Conservation (phyloP, 2,329 filamentous ascomycete genomes). For the Colletotrichum viniferum region DNA sequence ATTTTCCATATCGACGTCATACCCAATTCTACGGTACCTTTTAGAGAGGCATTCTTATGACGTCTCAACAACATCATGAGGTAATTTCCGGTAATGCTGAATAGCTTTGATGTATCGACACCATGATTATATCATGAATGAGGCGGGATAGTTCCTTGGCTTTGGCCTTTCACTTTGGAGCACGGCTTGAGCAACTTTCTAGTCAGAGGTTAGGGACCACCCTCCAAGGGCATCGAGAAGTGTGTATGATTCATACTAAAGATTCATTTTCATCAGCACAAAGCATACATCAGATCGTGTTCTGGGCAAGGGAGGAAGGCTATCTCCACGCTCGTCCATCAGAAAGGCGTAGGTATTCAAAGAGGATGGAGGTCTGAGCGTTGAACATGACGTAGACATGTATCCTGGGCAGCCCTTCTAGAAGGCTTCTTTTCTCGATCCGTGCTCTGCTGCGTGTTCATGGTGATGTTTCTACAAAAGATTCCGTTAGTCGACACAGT, state of each 20-base stretch:
- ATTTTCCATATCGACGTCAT: not conserved
- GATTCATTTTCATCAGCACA: not conserved
- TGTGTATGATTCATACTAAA: not conserved
- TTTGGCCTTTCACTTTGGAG: not conserved
- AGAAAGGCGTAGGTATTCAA: not conserved
- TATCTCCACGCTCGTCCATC: not conserved
- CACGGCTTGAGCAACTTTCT: not conserved
- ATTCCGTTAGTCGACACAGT: not conserved
- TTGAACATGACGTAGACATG: not conserved
- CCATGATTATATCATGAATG: not conserved
- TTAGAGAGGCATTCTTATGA: not conserved
- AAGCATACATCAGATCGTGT: not conserved
- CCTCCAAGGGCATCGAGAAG: not conserved
- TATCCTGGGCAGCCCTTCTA: not conserved
- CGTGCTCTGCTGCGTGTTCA: not conserved
- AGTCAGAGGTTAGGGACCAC: not conserved
- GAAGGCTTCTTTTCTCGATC: not conserved
- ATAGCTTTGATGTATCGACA: not conserved
- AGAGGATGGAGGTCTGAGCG: not conserved
- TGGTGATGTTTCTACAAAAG: accelerated
- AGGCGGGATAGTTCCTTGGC: not conserved
- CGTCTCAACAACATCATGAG: not conserved
- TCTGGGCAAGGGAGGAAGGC: not conserved
- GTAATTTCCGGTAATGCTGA: not conserved
- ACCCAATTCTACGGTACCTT: not conserved